Base-by-base conservation (phyloP, 495 filamentous ascomycete species). In the Penicillium tannophilum region DNA sequence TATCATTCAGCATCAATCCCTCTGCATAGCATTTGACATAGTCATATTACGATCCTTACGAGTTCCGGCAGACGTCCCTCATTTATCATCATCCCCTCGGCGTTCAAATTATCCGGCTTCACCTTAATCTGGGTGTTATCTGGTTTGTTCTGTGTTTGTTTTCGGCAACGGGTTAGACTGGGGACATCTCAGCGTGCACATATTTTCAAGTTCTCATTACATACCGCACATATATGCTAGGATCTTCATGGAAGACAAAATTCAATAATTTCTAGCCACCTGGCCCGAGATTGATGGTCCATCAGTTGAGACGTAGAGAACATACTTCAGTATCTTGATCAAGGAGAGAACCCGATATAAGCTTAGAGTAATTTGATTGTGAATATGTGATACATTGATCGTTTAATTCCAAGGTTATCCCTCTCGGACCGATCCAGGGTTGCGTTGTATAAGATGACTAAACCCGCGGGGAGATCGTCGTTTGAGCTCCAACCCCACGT, bases 1-100 rank as follows among this genome's bases (percentile, higher is more conserved):
- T 58, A 19, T 60, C 48, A 1, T 8, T 39, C 52, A 54, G 39
- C 30, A 52, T 39, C 36, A 57, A 33, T 42, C 44, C 50, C 52
- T 39, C 26, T 51, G 56, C 64, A 67, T 58, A 54, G 23, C 28
- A 28, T 54, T 46, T 52, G 36, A 39, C 30, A 30, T 64, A 53
- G 62, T 63, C 64, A 63, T 54, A 39, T 65, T 55, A 70, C 67
- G 56, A 70, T 70, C 65, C 54, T 59, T 70, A 60, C 55, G 67
- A 62, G 17, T 19, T 26, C 58, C 44, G 23, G 64, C 67, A 63
- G 28, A 59, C 47, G 60, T 50, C 65, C 64, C 52, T 70, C 65
- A 60, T 70, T 70, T 36, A 36, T 36, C 44, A 31, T 54, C 35
- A 36, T 36, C 24, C 46, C 20, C 44, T 47, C 52, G 49, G 61